These are phyloP conservation scores for Trichoderma sp. DNA, from an alignment of 2,329 filamentous ascomycete genomes.

Conservation along the genomic window DNA sequence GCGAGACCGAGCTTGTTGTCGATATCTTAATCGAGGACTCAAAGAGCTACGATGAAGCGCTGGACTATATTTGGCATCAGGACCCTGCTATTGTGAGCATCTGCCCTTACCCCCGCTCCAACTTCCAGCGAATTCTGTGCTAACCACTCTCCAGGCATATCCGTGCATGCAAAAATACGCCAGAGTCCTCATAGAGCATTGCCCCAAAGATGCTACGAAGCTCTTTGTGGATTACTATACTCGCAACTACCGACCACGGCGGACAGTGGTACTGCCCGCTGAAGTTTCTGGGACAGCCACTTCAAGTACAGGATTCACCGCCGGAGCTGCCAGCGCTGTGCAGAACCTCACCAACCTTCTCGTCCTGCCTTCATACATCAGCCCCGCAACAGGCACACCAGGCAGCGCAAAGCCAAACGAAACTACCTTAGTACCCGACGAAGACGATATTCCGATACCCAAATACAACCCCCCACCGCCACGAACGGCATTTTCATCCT, in stretches of 20 bases:
- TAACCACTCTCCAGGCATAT: slow-evolving; percentile 66
- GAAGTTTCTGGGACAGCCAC: slow-evolving; percentile 45
- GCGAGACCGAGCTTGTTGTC: slow-evolving; percentile 90
- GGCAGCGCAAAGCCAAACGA: slow-evolving; percentile 58
- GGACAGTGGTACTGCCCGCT: slow-evolving; percentile 51
- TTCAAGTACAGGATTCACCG: slow-evolving; percentile 50
- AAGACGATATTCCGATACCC: slow-evolving; percentile 50
- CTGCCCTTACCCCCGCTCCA: neutral
- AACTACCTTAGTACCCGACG: slow-evolving; percentile 53
- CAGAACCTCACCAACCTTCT: slow-evolving; percentile 85
- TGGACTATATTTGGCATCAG: slow-evolving; percentile 88
- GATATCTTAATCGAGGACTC: slow-evolving; percentile 96
- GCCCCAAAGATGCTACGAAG: slow-evolving; percentile 77
- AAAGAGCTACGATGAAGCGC: slow-evolving; percentile 83
- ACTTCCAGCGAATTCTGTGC: slow-evolving; percentile 20
- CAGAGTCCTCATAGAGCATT: slow-evolving; percentile 85
- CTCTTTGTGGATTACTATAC: slow-evolving; percentile 96
- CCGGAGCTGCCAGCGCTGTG: slow-evolving; percentile 72
- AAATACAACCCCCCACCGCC: slow-evolving; percentile 82
- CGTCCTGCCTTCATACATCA: slow-evolving; percentile 67
- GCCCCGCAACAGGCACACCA: slow-evolving; percentile 52
- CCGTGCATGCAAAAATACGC: slow-evolving; percentile 94
- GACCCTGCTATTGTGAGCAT: slow-evolving; percentile 72
- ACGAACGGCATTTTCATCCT: slow-evolving; percentile 89
- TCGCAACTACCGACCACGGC: slow-evolving; percentile 75